A percentile compares a stretch with the other conserved stretches of the same genome.
These are phyloP conservation scores for Betula pendula DNA, from an alignment of 306 rosid species.

Conservation along the genomic window DNA sequence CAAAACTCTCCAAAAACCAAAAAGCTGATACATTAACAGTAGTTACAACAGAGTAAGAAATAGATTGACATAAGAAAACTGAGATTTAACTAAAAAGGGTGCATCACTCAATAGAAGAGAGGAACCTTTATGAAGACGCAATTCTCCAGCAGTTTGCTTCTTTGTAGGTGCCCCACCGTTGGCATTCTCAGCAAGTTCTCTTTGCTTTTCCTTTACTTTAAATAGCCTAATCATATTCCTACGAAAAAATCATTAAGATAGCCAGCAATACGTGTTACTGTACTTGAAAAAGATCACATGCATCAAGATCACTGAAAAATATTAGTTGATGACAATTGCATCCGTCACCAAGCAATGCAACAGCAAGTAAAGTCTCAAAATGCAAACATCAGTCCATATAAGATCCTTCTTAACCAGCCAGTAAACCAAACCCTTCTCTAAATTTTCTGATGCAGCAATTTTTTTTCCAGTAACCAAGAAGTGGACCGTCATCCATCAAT, in stretches of 20 bases:
- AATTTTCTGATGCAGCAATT: neutral
- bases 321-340: neutral
- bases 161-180: constrained; percentile 60
- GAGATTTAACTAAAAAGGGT: neutral
- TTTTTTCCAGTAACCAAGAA: neutral
- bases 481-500: neutral
- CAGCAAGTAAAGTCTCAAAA: neutral
- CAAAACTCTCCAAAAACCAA: neutral
- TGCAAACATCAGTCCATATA: neutral
- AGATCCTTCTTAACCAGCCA: neutral
- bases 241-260: constrained; percentile 20
- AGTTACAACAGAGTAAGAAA: neutral
- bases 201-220: constrained; percentile 91
- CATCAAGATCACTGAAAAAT: neutral
- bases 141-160: constrained; percentile 92
- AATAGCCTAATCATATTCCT: constrained; percentile 87
- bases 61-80: neutral
- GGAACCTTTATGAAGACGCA: constrained; percentile 92
- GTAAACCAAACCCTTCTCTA: neutral
- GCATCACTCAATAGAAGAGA: neutral
- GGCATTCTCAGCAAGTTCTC: constrained; percentile 80
- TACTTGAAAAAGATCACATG: neutral
- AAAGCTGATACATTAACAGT: neutral
- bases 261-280: constrained; percentile 6
- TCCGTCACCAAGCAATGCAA: constrained; percentile 1